Percentiles rank a stretch among this genome's conserved stretches.
Evolutionary conservation across 108 stramenopile species (phyloP).

Genomic region (Skeletonema costatum): DNA sequence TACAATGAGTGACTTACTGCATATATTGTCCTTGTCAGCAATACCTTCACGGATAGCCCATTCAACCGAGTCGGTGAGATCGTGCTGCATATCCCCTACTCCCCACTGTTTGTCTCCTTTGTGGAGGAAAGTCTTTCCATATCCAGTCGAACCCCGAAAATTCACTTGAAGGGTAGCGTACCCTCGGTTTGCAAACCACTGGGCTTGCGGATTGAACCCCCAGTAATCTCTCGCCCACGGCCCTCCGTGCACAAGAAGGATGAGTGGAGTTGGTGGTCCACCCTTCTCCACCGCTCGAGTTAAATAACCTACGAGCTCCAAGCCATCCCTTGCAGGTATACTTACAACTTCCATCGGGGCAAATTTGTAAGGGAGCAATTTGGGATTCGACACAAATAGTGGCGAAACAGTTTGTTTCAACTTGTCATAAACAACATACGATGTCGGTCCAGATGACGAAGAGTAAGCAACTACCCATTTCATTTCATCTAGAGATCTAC

Average conservation of each 20-base stretch:
- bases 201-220: constrained; percentile 53
- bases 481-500: constrained; percentile 54
- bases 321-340: constrained; percentile 56
- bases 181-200: constrained; percentile 70
- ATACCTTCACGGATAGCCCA: constrained; percentile 65
- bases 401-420: constrained; percentile 31
- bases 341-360: constrained; percentile 62
- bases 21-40: constrained; percentile 59
- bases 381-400: constrained; percentile 59
- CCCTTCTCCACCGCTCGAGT: constrained; percentile 43
- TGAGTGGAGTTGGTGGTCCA: constrained; percentile 42
- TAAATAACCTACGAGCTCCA: constrained; percentile 58
- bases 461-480: constrained; percentile 57
- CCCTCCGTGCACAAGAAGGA: constrained; percentile 67
- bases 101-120: constrained; percentile 72
- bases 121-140: constrained; percentile 63
- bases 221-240: constrained; percentile 66
- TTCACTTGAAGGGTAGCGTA: constrained; percentile 66
- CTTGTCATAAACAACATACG: constrained; percentile 58
- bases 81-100: constrained; percentile 70
- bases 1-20: constrained; percentile 11
- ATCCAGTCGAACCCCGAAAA: constrained; percentile 65
- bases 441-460: constrained; percentile 55
- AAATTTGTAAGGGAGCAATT: constrained; percentile 52
- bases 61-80: constrained; percentile 60